Conservation (phyloP, 2,329 filamentous ascomycete genomes). For the Alternaria sp. region DNA sequence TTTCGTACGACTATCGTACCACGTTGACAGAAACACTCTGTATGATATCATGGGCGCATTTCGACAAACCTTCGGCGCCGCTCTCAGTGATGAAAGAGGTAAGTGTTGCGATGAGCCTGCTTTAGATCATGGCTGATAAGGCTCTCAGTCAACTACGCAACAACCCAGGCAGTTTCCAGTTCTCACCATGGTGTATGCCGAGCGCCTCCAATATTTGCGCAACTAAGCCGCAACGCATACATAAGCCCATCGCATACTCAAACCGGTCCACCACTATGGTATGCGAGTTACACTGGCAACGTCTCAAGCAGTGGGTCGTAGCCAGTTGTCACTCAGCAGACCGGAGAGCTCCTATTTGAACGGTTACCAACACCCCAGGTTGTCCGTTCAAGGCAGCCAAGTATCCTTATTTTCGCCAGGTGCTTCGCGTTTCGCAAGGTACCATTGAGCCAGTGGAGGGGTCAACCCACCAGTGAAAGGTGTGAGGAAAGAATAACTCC, state of each 20-base stretch:
- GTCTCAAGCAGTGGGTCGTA: not conserved
- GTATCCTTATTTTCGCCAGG: not conserved
- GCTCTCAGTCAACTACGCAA: not conserved
- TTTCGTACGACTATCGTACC: not conserved
- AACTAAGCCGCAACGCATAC: not conserved
- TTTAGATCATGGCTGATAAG: not conserved
- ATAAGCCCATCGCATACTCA: not conserved
- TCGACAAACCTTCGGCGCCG: not conserved
- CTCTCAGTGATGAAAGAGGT: not conserved
- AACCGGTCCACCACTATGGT: not conserved
- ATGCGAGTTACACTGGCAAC: not conserved
- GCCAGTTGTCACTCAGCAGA: not conserved
- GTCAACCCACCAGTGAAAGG: too few relatives aligned
- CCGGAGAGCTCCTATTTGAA: not conserved
- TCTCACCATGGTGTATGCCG: not conserved
- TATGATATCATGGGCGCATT: not conserved
- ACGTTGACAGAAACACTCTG: constrained; percentile 1
- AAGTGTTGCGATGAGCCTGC: not conserved
- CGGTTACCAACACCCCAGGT: not conserved
- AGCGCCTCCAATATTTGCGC: not conserved
- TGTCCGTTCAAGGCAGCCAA: not conserved
- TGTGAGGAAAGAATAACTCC: not conserved
- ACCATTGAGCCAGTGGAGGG: not conserved
- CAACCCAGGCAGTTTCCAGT: not conserved
- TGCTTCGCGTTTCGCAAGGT: not conserved